Evolutionary conservation across 306 rosid genomes (phyloP).

Genomic region (Leucaena leucocephala): DNA sequence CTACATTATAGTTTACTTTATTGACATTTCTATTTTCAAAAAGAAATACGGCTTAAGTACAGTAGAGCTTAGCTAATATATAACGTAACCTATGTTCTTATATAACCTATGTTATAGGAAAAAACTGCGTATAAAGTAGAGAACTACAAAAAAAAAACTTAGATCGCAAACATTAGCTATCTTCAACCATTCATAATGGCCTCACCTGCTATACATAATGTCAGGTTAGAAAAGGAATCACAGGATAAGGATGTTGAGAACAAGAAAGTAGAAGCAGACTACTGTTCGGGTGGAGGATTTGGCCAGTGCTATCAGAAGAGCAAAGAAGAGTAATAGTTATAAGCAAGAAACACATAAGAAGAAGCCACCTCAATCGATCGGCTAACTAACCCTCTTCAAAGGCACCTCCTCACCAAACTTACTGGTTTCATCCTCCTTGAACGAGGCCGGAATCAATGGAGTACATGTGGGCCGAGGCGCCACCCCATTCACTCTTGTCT

Average conservation of each 20-base stretch:
- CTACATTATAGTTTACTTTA: no score
- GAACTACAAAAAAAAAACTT: not conserved
- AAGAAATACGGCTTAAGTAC: not conserved
- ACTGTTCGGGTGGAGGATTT: constrained; percentile 89
- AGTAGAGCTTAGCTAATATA: not conserved
- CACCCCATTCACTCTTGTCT: constrained; percentile 81
- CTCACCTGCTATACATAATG: constrained; percentile 55
- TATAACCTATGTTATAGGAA: not conserved
- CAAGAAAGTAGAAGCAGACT: not conserved
- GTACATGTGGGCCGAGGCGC: constrained; percentile 93
- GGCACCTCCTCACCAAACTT: constrained; percentile 61
- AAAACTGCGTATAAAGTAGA: not conserved
- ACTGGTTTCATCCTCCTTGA: constrained; percentile 50
- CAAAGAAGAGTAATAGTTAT: constrained; percentile 66
- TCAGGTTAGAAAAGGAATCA: not conserved
- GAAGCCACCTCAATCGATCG: constrained; percentile 82
- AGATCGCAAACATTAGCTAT: not conserved
- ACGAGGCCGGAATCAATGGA: constrained; percentile 66
- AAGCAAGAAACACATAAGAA: constrained; percentile 68
- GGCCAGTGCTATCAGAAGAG: constrained; percentile 78
- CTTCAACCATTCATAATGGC: constrained; percentile 61
- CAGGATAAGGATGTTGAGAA: no score
- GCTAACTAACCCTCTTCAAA: constrained; percentile 86
- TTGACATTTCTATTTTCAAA: constrained; percentile 25
- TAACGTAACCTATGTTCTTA: no score